phyloP scores from a whole-genome alignment of 2,329 filamentous ascomycete genomes.

The Sporothrix mexicana region DNA sequence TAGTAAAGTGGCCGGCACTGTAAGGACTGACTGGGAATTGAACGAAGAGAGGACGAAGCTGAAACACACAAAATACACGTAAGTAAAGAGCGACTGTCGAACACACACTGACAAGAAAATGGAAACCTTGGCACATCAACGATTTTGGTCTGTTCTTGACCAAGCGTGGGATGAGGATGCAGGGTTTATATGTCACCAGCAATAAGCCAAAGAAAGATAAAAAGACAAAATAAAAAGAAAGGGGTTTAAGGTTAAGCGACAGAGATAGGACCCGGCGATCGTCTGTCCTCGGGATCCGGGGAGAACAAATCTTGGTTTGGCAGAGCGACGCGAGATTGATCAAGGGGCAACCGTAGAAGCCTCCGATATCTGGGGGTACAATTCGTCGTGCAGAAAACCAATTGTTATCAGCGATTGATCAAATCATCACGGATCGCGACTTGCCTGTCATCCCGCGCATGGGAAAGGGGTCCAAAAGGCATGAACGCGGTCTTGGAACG shows the following conservation, averaged over 20 bases:
- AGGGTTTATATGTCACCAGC: background rate
- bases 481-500: background rate
- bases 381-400: too few species aligned
- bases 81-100: slow-evolving; percentile 16
- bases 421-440: background rate
- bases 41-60: background rate
- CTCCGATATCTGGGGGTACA: background rate
- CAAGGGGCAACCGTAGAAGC: background rate
- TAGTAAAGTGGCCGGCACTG: slow-evolving; percentile 3
- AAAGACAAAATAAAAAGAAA: background rate
- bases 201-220: background rate
- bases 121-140: background rate
- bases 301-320: background rate
- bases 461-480: slow-evolving; percentile 1
- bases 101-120: slow-evolving; percentile 1
- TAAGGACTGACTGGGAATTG: background rate
- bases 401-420: background rate
- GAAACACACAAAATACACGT: background rate
- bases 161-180: background rate
- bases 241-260: slow-evolving; percentile 3
- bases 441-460: background rate
- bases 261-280: slow-evolving; percentile 14
- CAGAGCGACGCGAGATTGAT: background rate
- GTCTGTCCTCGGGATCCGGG: slow-evolving; percentile 7
- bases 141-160: background rate